A percentile compares a stretch with the other conserved stretches of the same genome.
Evolutionary conservation across 768 basidiomycete species (phyloP).

Genomic region (Lentinula aciculospora): DNA sequence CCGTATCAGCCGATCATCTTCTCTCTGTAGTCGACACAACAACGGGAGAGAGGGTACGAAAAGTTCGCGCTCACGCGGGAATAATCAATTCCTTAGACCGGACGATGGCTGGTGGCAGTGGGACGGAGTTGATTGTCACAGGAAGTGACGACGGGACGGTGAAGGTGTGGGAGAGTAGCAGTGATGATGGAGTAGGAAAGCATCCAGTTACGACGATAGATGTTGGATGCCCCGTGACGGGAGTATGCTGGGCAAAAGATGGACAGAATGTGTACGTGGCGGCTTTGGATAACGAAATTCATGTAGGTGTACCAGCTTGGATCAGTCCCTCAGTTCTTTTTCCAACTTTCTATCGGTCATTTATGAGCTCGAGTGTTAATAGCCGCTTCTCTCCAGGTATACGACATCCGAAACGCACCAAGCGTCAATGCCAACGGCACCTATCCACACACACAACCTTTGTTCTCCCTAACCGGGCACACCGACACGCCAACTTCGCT

Average conservation of each 20-base stretch:
- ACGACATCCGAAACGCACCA: conserved; percentile 86
- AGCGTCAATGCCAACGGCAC: conserved; percentile 75
- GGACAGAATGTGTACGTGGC: conserved; percentile 88
- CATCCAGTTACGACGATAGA: conserved; percentile 76
- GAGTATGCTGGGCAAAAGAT: conserved; percentile 90
- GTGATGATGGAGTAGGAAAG: conserved; percentile 54
- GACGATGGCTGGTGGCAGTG: conserved; percentile 78
- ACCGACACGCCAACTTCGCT: conserved; percentile 92
- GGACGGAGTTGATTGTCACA: conserved; percentile 79
- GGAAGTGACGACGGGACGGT: conserved; percentile 93
- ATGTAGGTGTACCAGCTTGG: conserved; percentile 47
- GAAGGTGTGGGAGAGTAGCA: conserved; percentile 85
- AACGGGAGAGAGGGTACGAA: conserved; percentile 75
- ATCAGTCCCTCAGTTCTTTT: background rate
- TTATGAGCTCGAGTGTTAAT: background rate
- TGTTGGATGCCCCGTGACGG: conserved; percentile 85
- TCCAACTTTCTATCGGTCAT: conserved; percentile 8
- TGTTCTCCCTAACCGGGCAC: conserved; percentile 75
- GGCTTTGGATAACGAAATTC: conserved; percentile 93
- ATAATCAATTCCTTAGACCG: conserved; percentile 89
- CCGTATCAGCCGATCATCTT: conserved; percentile 87
- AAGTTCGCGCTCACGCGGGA: conserved; percentile 79
- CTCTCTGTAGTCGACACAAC: conserved; percentile 73
- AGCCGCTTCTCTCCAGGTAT: conserved; percentile 48
- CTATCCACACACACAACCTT: conserved; percentile 89